Evolutionary conservation across 2,329 filamentous ascomycete genomes (phyloP).

Genomic region (Ascochyta viciae-villosae): DNA sequence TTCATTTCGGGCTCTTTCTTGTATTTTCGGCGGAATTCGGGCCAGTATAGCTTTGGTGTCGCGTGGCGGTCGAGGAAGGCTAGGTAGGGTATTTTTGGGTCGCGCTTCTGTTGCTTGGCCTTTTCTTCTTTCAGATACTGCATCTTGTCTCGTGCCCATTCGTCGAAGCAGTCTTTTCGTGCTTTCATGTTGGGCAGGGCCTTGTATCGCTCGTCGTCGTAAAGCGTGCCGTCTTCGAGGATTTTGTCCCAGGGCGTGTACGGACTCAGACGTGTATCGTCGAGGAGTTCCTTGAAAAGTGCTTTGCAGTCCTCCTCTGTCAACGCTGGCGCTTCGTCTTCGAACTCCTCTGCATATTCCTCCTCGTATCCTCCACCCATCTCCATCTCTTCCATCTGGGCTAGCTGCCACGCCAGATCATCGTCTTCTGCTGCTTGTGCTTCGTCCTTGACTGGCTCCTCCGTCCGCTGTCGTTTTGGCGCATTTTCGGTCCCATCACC

Average conservation of each 20-base stretch:
- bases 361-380: conserved; percentile 72
- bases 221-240: conserved; percentile 79
- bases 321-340: conserved; percentile 74
- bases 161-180: conserved; percentile 81
- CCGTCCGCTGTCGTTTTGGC: conserved; percentile 59
- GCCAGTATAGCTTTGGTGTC: conserved; percentile 94
- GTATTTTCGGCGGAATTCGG: conserved; percentile 92
- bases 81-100: conserved; percentile 84
- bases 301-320: conserved; percentile 77
- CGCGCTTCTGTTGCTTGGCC: conserved; percentile 77
- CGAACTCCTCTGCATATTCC: conserved; percentile 68
- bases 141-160: conserved; percentile 82
- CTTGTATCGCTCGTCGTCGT: conserved; percentile 88
- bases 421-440: conserved; percentile 87
- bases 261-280: conserved; percentile 82
- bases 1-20: conserved; percentile 83
- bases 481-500: conserved; percentile 56
- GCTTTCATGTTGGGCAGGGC: conserved; percentile 80
- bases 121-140: conserved; percentile 74
- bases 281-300: conserved; percentile 84
- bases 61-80: conserved; percentile 81
- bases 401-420: conserved; percentile 91
- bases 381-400: conserved; percentile 83
- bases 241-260: conserved; percentile 93
- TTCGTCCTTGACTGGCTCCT: conserved; percentile 51